Evolutionary conservation across 306 rosid genomes (phyloP).

Genomic region (Medicago truncatula): MtrunA17r5.0-ANR NC_053046.1:7067001-7067500

Average conservation of each 20-base stretch:
- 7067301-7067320: constrained; percentile 73
- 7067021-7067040: constrained; percentile 94
- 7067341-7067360: constrained; percentile 46
- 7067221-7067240: constrained; percentile 32
- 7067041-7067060: constrained; percentile 93
- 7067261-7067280: constrained; percentile 45
- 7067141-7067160: constrained; percentile 64
- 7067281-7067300: constrained; percentile 72
- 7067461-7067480: constrained; percentile 99
- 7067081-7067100: constrained; percentile 66
- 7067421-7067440: constrained; percentile 42
- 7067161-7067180: constrained; percentile 46
- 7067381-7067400: constrained; percentile 50
- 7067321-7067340: constrained; percentile 58
- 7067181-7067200: constrained; percentile 53
- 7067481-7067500: constrained; percentile 99
- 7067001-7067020: constrained; percentile 76
- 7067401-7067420: constrained; percentile 48
- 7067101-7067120: constrained; percentile 68
- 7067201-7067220: constrained; percentile 58
- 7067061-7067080: constrained; percentile 90
- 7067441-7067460: constrained; percentile 75
- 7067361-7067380: constrained; percentile 68
- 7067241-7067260: constrained; percentile 53
- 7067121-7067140: constrained; percentile 44